Evolutionary conservation across 495 filamentous ascomycete species (phyloP).

Genomic region (Penicillium paxilli): DNA sequence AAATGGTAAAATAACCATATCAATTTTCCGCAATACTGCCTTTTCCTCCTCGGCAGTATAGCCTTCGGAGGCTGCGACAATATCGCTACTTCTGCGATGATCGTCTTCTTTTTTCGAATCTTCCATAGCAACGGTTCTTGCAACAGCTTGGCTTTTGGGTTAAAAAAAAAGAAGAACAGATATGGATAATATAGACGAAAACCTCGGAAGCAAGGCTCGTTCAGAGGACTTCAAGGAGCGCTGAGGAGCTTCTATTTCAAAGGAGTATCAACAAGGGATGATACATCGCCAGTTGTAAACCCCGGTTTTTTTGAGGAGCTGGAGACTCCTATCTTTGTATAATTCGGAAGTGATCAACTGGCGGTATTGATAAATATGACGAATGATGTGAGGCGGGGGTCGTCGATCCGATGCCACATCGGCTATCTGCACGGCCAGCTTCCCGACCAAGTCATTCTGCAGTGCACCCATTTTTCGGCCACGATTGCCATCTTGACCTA

Average conservation of each 20-base stretch:
- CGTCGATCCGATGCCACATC: slow-evolving; percentile 16
- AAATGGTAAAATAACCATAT: slow-evolving; percentile 40
- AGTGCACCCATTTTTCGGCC: background rate
- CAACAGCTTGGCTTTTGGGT: no score
- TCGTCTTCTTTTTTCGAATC: slow-evolving; percentile 3
- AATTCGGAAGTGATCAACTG: slow-evolving; percentile 10
- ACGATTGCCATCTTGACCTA: background rate
- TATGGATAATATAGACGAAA: background rate
- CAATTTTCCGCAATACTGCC: slow-evolving; percentile 48
- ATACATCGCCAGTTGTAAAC: background rate
- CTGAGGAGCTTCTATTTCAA: background rate
- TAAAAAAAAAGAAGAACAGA: background rate
- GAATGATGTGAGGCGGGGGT: slow-evolving; percentile 1
- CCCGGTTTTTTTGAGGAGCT: background rate
- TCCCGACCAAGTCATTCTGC: slow-evolving; percentile 4
- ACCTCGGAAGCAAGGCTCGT: no score
- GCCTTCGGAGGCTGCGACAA: slow-evolving; percentile 22
- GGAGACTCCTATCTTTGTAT: slow-evolving; percentile 6
- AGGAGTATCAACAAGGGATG: background rate
- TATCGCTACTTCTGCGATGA: slow-evolving; percentile 1
- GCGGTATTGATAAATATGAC: slow-evolving; percentile 1
- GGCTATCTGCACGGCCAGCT: slow-evolving; percentile 14
- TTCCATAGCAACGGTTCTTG: slow-evolving; percentile 3
- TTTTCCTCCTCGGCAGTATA: slow-evolving; percentile 43
- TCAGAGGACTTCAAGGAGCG: no score